Evolutionary conservation across 2,329 filamentous ascomycete genomes (phyloP), one percentile per base, ranked within the genome.

Genomic region (Lecanicillium sp.): DNA sequence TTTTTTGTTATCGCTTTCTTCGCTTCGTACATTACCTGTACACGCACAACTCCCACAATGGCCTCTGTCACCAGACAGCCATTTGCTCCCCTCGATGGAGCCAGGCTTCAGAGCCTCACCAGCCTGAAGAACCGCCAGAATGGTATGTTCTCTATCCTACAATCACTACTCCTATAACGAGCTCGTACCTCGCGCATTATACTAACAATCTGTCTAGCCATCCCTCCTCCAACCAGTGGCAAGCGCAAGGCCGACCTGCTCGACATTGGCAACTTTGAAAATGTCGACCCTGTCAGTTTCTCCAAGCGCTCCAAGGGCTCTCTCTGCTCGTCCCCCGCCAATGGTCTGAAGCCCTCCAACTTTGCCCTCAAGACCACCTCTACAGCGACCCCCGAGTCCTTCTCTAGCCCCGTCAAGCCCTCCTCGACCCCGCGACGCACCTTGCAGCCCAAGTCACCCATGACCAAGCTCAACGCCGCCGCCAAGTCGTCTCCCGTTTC

Each of bases 81-180:
- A 5, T 88, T 89, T 59, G 84, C 79, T 55, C 80, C 80, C 35
- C 69, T 89, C 39, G 77, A 85, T 55, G 71, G 70, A 50, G 66
- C 78, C 41, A 77, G 85, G 49, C 69, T 89, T 18, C 81, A 86
- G 59, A 77, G 69, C 47, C 67, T 90, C 51, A 80, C 79, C 18
- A 86, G 78, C 62, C 63, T 81, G 36, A 90, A 88, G 69, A 89
- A 89, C 60, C 71, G 80, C 59, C 84, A 89, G 56, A 81, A 81
- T 68, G 73, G 78, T 82, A 73, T 50, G 73, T 67, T 7, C 18
- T 8, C 30, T 25, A 36, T 9, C 22, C 29, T 45, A 30, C 27
- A n/a, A 5, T 31, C n/a, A 33, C n/a, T 9, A 22, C 19, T 27
- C 12, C 29, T 17, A 13, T 17, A 14, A 14, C 29, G 13, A 32